Base-by-base conservation (phyloP, 2,329 filamentous ascomycete genomes). In the Fusarium marasasianum region DNA sequence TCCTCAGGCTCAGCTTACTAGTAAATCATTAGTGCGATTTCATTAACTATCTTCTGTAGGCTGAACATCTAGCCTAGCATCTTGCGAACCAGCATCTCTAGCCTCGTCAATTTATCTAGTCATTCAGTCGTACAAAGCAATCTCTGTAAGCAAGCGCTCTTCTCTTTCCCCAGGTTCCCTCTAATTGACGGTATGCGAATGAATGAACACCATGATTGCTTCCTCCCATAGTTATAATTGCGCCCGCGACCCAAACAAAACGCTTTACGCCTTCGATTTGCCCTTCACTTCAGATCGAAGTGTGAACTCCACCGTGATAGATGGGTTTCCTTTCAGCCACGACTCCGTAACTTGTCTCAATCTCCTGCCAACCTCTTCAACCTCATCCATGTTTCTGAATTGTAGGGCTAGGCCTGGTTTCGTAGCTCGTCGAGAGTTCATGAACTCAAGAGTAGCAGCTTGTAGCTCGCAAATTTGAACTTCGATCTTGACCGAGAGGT, bases 221-320 rank as follows among this genome's bases (percentile, higher is more conserved):
- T 31, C 65, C 55, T 53, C 68, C 54, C 53, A 44, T 60, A 62
- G 45, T 65, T 41, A 35, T 47, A 29, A 22, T 57, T 53, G 50
- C 48, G 65, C 62, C 53, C 53, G 43, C 35, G 38, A 47, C 65
- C 65, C 50, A 71, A 66, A 72, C 35, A 48, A 56, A 54, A 55
- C 45, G 44, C 20, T 29, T 71, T 70, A 74, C 20, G 47, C 63
- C 51, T 44, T 74, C 22, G 64, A 59, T 68, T 80, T 80, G 18
- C 79, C 80, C 60, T 80, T 81, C 12, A 62, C 78, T 61, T 54
- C 69, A 44, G 77, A 72, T 44, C 56, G 72, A 41, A 80, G 54
- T 40, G 56, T 76, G 63, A 79, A 80, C 64, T 79, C 76, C 29
- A 81, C 73, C 40, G 73, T 63, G n/a, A 65, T 38, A 1, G 40